phyloP scores from a whole-genome alignment of 345 rosid genomes.

The Durio zibethinus region DNA sequence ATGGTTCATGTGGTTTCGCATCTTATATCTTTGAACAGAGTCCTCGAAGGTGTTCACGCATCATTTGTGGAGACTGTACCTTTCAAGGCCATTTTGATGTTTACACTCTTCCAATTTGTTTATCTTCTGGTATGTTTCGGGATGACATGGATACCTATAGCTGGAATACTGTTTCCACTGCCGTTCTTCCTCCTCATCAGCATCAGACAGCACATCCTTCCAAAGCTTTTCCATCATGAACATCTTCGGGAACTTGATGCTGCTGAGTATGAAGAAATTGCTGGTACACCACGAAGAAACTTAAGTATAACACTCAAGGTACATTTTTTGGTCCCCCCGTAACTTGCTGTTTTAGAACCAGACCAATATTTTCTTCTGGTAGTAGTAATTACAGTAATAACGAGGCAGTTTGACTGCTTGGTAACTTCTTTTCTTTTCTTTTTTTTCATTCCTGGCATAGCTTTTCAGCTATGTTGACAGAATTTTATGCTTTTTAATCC shows the following conservation, averaged over 20 bases:
- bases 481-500: background rate
- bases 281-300: constrained; percentile 47
- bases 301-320: constrained; percentile 50
- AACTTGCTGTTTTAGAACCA: background rate
- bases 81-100: constrained; percentile 48
- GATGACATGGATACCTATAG: constrained; percentile 77
- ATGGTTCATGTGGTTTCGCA: background rate
- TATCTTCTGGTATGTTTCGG: constrained; percentile 63
- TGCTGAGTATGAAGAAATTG: constrained; percentile 67
- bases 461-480: background rate
- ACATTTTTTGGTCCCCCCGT: background rate
- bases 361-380: background rate
- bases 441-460: background rate
- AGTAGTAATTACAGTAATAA: background rate
- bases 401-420: background rate
- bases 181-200: constrained; percentile 68
- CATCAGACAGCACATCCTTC: constrained; percentile 61
- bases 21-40: constrained; percentile 35
- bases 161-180: constrained; percentile 66
- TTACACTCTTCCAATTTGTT: constrained; percentile 63
- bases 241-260: constrained; percentile 74
- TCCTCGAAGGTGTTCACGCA: constrained; percentile 68
- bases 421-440: background rate
- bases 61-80: constrained; percentile 74
- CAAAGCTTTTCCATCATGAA: constrained; percentile 49